Base-by-base conservation (phyloP, 1,139 yeast genomes). In the Hyphopichia wangnamkhiaoensis region DNA sequence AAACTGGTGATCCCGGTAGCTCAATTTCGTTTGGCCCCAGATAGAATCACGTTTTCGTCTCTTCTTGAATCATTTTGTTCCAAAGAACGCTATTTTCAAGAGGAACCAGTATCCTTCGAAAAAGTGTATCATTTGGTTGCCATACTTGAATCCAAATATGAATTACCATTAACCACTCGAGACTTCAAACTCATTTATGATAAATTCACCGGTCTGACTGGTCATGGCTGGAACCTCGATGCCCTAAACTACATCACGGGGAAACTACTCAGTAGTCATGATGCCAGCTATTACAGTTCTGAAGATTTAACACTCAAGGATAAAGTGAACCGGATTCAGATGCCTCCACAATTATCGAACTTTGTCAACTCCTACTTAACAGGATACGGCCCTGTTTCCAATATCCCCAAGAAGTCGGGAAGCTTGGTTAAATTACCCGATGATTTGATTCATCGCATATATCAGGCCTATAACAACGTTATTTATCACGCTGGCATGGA, bases 121-220 rank as follows among this genome's bases (percentile, higher is more conserved):
- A 46, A 48, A n/a, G 47, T 58, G 12, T 34, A 46, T 13, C 36
- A 44, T 16, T 38, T 57, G 19, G 35, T 58, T 9, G 37, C 42
- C 6, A 41, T 51, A 9, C 52, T 60, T 58, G 56, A 51, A 20
- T 36, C 40, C 3, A 34, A 41, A 9, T 51, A 46, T 21, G 46
- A 48, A 1, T 37, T 64, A 6, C 68, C 68, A 1, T 40, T 59
- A n/a, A 56, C 68, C 5, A 62, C 68, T 3, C 48, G 59, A 31
- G 47, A 54, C 10, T 64, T 57, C 35, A 43, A 45, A 10, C 36
- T 39, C 2, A 30, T 58, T 4, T 53, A 53, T 28, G 39, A 41
- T 19, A 42, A 35, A 33, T 46, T 46, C 18, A 24, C 19, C 15
- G n/a, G 25, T 16, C 14, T 33, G 31, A 20, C 33, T 14, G 9